Conservation (phyloP, 2,329 filamentous ascomycete genomes). For the Neobulgaria alba region DNA sequence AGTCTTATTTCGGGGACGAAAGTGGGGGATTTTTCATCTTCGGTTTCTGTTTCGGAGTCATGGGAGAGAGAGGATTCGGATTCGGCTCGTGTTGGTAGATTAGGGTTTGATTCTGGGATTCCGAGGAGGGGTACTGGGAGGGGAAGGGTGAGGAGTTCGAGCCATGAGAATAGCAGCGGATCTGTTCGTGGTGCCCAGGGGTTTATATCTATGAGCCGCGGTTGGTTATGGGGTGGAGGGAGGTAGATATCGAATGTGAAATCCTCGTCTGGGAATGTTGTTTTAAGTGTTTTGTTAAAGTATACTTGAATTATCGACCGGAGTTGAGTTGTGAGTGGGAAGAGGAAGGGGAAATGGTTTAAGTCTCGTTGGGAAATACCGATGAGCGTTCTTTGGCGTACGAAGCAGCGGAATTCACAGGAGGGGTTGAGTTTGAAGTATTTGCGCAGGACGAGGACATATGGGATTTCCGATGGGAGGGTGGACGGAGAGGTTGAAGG, state of each 20-base stretch:
- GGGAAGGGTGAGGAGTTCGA: constrained; percentile 69
- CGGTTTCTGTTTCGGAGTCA: constrained; percentile 37
- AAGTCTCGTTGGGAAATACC: constrained; percentile 83
- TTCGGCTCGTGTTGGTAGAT: constrained; percentile 24
- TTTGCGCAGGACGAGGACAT: constrained; percentile 70
- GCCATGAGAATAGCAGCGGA: constrained; percentile 80
- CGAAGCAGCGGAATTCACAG: constrained; percentile 93
- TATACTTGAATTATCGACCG: constrained; percentile 64
- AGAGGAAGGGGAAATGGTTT: constrained; percentile 81
- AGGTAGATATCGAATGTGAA: constrained; percentile 94
- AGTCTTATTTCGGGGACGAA: constrained; percentile 72
- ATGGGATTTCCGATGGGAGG: constrained; percentile 30
- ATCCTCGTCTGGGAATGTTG: constrained; percentile 73
- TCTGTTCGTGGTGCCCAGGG: constrained; percentile 90
- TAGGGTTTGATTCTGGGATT: constrained; percentile 29
- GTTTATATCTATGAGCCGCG: constrained; percentile 85
- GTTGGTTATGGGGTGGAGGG: constrained; percentile 50
- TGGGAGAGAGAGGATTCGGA: constrained; percentile 31
- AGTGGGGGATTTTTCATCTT: constrained; percentile 40
- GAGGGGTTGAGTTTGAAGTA: constrained; percentile 84
- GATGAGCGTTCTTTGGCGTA: constrained; percentile 70
- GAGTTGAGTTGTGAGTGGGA: constrained; percentile 53
- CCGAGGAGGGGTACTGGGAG: constrained; percentile 51
- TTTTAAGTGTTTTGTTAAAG: constrained; percentile 64
- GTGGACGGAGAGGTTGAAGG: too few relatives aligned